Conservation (phyloP, 805 yeast species). For the Kluyveromyces siamensis region DNA sequence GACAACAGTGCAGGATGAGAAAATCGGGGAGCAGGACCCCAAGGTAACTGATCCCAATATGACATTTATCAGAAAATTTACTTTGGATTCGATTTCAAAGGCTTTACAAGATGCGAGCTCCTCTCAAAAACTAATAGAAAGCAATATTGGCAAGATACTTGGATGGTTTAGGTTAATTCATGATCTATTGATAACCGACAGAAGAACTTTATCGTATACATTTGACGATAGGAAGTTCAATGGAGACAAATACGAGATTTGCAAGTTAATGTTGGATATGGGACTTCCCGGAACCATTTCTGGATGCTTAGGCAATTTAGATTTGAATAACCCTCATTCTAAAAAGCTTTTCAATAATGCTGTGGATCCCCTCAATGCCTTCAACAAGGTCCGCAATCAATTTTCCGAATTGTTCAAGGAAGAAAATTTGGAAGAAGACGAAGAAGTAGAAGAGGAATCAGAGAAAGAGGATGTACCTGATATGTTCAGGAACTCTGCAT, state of each 20-base stretch:
- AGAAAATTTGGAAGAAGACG: constrained; percentile 49
- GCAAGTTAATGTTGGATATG: constrained; percentile 60
- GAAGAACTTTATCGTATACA: constrained; percentile 31
- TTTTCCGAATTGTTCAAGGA: constrained; percentile 51
- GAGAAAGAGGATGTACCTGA: constrained; percentile 72
- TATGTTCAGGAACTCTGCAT: constrained; percentile 75
- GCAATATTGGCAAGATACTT: constrained; percentile 21
- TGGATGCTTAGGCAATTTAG: constrained; percentile 52
- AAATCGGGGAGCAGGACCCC: constrained; percentile 32
- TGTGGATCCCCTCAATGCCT: constrained; percentile 47
- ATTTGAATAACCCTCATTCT: constrained; percentile 64
- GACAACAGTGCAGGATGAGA: constrained; percentile 45
- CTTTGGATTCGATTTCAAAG: constrained; percentile 58
- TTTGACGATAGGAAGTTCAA: constrained; percentile 40
- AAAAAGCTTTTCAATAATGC: constrained; percentile 49
- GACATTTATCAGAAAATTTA: constrained; percentile 62
- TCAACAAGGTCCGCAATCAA: constrained; percentile 48
- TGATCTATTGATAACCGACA: constrained; percentile 22
- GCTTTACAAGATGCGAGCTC: constrained; percentile 44
- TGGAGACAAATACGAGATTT: constrained; percentile 54
- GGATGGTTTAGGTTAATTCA: constrained; percentile 25
- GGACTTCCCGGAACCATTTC: constrained; percentile 52
- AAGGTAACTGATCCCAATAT: constrained; percentile 58
- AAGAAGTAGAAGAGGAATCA: constrained; percentile 47
- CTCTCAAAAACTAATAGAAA: constrained; percentile 16